Evolutionary conservation across 108 stramenopile species (phyloP), one percentile per base, ranked within the genome.

Genomic region (Poteriospumella lacustris): DNA sequence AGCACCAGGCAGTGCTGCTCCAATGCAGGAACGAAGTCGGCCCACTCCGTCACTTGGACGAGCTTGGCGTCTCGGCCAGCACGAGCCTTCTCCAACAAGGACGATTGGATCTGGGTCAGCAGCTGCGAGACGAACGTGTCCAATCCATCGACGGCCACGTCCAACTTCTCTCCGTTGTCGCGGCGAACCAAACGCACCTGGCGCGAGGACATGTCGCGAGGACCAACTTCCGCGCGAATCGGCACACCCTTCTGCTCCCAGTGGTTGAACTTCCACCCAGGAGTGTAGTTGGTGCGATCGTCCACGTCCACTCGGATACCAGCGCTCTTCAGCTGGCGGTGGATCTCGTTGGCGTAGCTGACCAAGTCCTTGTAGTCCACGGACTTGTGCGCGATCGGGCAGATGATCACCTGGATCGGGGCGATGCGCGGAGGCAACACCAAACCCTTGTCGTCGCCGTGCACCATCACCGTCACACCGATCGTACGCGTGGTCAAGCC

Each of bases 161-260:
- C 39, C 62, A 39, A 2, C 68, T 81, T 81, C 26, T 1, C 68
- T 36, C 93, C 92, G 72, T 91, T 90, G 83, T 95, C 90, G 15
- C 96, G 85, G 43, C 92, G 78, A n/a, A 90, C 92, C 80, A 92
- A 68, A 58, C 94, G 90, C 43, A 77, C 91, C 75, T 84, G 83
- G 36, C 87, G 87, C 29, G 91, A 85, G 76, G 95, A 94, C 62
- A 97, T 77, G 81, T 99, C 99, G 44, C 91, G 90, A 12, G 97
- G 96, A 26, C 99, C 99, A 39, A 99, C 91, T 79, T 99, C 99
- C 64, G 98, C 84, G 44, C 99, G 94, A 58, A 99, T 85, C 64
- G 99, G 99, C 60, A 99, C 99, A 75, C 97, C 99, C 86, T 98
- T 98, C 83, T 97, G 97, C 85, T 99, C 99, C 96, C 96, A 99